Conservation (phyloP, 495 filamentous ascomycete species). For the Hypomontagnella submonticulosa region DNA sequence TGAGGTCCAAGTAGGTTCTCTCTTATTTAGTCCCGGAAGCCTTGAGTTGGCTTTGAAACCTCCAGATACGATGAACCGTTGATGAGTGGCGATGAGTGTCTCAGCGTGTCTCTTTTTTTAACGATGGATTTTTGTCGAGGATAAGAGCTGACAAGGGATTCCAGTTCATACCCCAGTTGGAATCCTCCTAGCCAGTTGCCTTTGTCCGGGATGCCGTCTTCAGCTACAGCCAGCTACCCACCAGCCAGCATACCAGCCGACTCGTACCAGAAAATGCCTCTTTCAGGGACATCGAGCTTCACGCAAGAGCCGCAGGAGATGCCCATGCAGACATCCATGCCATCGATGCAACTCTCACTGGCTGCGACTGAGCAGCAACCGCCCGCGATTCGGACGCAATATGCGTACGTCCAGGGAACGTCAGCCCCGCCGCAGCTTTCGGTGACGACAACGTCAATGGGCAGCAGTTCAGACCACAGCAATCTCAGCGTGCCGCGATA, state of each 20-base stretch:
- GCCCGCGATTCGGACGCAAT: constrained; percentile 59
- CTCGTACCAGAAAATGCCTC: constrained; percentile 60
- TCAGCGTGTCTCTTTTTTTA: background rate
- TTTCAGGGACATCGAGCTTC: constrained; percentile 55
- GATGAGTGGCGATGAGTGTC: background rate
- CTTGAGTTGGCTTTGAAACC: background rate
- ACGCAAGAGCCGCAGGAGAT: constrained; percentile 62
- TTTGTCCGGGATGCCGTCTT: constrained; percentile 53
- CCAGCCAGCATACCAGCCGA: constrained; percentile 56
- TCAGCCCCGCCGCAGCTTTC: constrained; percentile 58
- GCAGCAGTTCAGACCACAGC: constrained; percentile 48
- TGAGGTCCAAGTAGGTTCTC: constrained; percentile 62
- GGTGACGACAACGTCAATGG: constrained; percentile 52
- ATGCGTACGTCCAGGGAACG: constrained; percentile 58
- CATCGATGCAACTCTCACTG: constrained; percentile 60
- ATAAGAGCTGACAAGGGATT: constrained; percentile 28
- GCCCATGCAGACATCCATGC: constrained; percentile 61
- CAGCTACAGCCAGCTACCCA: constrained; percentile 54
- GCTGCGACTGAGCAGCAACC: constrained; percentile 53
- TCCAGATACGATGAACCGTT: background rate
- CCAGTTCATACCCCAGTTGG: constrained; percentile 56
- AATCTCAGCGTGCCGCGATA: constrained; percentile 59
- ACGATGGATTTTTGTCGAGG: background rate
- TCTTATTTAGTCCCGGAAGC: constrained; percentile 7
- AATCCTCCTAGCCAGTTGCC: constrained; percentile 53